Percentiles rank a stretch among this genome's conserved stretches.
Evolutionary conservation across 106 monocot species (phyloP).

Genomic region (Platanthera guangdongensis): DNA sequence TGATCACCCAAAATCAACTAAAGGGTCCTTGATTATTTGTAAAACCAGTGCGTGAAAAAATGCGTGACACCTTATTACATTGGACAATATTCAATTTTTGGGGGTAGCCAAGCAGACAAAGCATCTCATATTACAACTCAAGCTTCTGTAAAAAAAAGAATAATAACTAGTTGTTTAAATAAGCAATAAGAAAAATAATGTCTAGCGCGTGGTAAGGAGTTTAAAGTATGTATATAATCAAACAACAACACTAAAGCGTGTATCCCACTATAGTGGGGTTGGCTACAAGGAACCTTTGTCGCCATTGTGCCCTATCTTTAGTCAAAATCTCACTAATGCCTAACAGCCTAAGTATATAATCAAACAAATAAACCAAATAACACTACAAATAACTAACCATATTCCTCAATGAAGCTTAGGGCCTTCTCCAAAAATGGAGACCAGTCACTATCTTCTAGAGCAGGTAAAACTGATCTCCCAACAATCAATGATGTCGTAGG

Average conservation of each 20-base stretch:
- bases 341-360: neutral
- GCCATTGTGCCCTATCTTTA: no score
- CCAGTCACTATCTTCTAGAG: slow-evolving; percentile 78
- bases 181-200: neutral
- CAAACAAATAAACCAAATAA: neutral
- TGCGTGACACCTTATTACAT: neutral
- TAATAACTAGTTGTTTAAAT: neutral
- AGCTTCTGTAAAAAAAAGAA: neutral
- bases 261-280: no score
- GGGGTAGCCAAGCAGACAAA: neutral
- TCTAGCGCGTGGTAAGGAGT: neutral
- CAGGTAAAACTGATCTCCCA: slow-evolving; percentile 60
- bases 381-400: slow-evolving; percentile 38
- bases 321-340: no score
- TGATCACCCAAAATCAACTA: neutral
- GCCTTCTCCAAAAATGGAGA: slow-evolving; percentile 96
- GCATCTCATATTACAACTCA: neutral
- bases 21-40: neutral
- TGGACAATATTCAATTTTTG: neutral
- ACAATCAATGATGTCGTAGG: slow-evolving; percentile 32
- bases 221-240: neutral
- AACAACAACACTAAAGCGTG: neutral
- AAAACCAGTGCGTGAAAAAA: no score
- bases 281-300: no score
- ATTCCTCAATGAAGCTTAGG: slow-evolving; percentile 71